Base-by-base conservation (phyloP, 2,329 filamentous ascomycete genomes). In the Dactylonectria macrodidyma region DNA sequence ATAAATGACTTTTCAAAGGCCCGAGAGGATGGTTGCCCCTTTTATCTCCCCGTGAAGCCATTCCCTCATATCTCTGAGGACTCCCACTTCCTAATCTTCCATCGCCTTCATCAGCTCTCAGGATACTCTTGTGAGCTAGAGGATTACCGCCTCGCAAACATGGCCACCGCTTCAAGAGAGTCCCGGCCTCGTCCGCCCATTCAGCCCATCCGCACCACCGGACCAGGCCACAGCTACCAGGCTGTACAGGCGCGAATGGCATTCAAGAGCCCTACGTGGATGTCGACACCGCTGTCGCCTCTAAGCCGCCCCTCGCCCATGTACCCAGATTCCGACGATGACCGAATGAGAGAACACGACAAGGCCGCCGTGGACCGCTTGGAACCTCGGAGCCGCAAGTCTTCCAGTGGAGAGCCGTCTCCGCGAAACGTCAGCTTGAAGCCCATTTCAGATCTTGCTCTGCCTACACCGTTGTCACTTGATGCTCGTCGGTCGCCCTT, bases 261-360 rank as follows among this genome's bases (percentile, higher is more conserved):
- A 9, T 70, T 71, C 57, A 74, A 74, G 61, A 75, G 71, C 22
- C 72, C 74, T 47, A 65, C 58, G 41, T 75, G 71, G 74, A 65
- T 59, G 11, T 52, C 71, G 19, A 71, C 74, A 9, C 68, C 74
- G 11, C 68, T 72, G 34, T 76, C 74, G 1, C 73, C 72, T 22
- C 61, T 56, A 36, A 71, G 60, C 38, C 67, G 67, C 16, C 72
- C 69, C 30, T 63, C 65, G 30, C 68, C 69, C 44, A 59, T 64
- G 30, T 61, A 73, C 16, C 72, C 66, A 24, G 73, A 75, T n/a
- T 54, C 59, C 11, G 63, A 65, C 34, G 68, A 73, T 46, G 66
- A 70, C 38, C 51, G 62, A 24, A 69, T 69, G 62, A 64, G 59
- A n/a, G 62, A 71, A 10, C 61, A 70, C 22, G 69, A 75, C n/a